Evolutionary conservation across 371 early-diverging fungal genomes (phyloP), one percentile per base, ranked within the genome.

Genomic region (Saksenaea oblongispora): DNA sequence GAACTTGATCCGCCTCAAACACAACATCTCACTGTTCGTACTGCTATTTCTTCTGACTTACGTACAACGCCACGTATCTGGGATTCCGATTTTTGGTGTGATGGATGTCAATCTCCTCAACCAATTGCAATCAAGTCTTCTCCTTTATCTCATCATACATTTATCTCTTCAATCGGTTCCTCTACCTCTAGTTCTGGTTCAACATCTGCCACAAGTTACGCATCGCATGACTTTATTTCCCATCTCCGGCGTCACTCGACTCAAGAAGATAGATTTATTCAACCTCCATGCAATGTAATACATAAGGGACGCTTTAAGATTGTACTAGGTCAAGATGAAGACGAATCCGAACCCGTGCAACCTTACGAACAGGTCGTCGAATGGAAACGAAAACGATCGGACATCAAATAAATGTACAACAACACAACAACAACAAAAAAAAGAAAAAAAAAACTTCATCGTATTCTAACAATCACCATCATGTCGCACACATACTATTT

Each of bases 301-400:
- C 64, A 34, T 18, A 69, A 69, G 36, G 69, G 69, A 17, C 61
- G 69, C 13, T 69, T 69, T 47, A 63, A 65, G 15, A 69, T 69
- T 34, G 61, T 64, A n/a, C 31, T 69, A 10, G 69, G 69, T 17
- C 59, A 69, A 13, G 39, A 62, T 26, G 61, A 61, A 47, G 59
- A 61, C 26, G 59, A 64, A 34, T 8, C 57, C 58, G 54, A 59
- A 26, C 34, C 59, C 8, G 31, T 28, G 28, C 39, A 34, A 27
- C 35, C 56, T 26, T 34, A 18, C 24, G 57, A 31, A 17, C 27
- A 35, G 24, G 58, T 58, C 27, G 35, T 64, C 7, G 65, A 64
- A 39, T 64, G 65, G 65, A 64, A 58, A 64, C 58, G 65, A 17
- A 64, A 64, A 54, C 47, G 65, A 24, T 42, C 63, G 24, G 51